phyloP scores from a whole-genome alignment of 257 asterid species.

The Phtheirospermum japonicum region DNA sequence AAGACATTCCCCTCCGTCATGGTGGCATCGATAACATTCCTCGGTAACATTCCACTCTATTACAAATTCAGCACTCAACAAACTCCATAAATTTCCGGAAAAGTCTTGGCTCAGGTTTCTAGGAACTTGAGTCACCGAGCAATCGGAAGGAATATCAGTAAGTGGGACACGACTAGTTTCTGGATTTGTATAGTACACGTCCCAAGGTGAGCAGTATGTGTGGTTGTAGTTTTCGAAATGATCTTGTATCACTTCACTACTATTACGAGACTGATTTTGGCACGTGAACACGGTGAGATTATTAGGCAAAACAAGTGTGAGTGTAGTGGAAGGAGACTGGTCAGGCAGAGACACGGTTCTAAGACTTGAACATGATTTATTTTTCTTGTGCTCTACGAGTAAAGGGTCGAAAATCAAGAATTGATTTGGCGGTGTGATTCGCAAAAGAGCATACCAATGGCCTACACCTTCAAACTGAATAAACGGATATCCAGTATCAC shows the following conservation, averaged over 20 bases:
- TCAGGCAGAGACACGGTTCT: neutral
- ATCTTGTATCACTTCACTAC: neutral
- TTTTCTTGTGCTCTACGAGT: neutral
- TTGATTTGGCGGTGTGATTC: neutral
- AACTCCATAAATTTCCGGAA: too few species aligned
- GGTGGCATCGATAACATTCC: too few species aligned
- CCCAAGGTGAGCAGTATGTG: neutral
- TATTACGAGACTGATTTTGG: neutral
- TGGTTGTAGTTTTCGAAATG: neutral
- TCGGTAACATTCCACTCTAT: too few species aligned
- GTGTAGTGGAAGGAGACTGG: neutral
- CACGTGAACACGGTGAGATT: neutral
- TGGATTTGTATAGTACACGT: neutral
- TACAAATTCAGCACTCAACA: too few species aligned
- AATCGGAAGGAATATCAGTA: neutral
- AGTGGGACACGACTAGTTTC: neutral
- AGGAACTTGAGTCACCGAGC: neutral
- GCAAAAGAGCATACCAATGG: neutral
- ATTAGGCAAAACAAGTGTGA: neutral
- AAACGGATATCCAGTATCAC: conserved; percentile 11
- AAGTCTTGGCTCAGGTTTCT: too few species aligned
- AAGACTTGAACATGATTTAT: neutral
- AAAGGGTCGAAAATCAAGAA: neutral
- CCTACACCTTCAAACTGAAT: conserved; percentile 25
- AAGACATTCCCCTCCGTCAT: too few species aligned